Evolutionary conservation across 345 rosid genomes (phyloP).

Genomic region (Firmiana major): DNA sequence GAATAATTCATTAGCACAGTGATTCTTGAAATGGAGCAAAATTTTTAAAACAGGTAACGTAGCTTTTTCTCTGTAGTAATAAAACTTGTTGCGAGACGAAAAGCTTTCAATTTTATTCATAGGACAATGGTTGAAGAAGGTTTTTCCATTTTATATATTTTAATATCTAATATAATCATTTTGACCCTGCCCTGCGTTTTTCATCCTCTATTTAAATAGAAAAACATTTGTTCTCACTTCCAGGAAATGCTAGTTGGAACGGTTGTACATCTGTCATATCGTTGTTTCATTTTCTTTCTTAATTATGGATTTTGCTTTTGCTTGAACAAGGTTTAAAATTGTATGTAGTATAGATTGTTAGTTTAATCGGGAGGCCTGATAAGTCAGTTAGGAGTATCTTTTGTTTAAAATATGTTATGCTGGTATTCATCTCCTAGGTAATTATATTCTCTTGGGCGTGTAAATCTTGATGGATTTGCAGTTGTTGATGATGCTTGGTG

Average conservation of each 20-base stretch:
- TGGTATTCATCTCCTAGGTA: neutral
- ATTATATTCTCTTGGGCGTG: neutral
- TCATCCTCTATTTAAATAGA: neutral
- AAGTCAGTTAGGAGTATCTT: neutral
- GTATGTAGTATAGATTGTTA: neutral
- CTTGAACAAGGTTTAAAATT: neutral
- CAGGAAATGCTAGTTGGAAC: neutral
- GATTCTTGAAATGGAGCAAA: neutral
- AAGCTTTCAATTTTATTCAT: neutral
- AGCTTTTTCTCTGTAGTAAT: neutral
- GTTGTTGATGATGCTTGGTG: neutral
- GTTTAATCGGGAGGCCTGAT: neutral
- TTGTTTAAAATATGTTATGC: neutral
- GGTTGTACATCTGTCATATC: neutral
- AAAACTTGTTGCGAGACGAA: no score
- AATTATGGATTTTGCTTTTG: neutral
- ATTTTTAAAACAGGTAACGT: neutral
- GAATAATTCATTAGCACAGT: neutral
- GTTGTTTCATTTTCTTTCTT: neutral
- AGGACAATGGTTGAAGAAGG: neutral
- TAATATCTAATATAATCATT: neutral
- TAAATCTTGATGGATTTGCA: neutral
- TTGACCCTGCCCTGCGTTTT: neutral
- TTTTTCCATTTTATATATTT: neutral
- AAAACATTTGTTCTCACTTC: neutral